Conservation (phyloP, 2,329 filamentous ascomycete genomes). For the Trichophyton benhamiae region DNA sequence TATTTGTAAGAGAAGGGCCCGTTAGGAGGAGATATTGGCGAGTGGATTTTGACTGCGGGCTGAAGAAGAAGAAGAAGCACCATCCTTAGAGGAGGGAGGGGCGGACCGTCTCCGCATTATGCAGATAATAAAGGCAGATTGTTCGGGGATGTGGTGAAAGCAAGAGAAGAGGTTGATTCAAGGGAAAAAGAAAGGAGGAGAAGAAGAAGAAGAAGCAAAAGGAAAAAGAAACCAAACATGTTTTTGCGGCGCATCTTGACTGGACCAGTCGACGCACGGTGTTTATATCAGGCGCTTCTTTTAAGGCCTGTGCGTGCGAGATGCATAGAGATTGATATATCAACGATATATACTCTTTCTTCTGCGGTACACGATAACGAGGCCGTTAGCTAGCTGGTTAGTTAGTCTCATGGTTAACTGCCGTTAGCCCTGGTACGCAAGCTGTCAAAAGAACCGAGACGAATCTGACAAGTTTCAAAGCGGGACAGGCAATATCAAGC, state of each 20-base stretch:
- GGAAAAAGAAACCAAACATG: not conserved
- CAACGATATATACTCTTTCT: not conserved
- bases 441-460: not conserved
- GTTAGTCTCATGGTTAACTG: too few relatives aligned
- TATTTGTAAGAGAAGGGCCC: not conserved
- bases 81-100: not conserved
- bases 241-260: not conserved
- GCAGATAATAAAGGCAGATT: not conserved
- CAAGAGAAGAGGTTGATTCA: too few relatives aligned
- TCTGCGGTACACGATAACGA: not conserved
- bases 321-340: not conserved
- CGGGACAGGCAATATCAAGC: not conserved
- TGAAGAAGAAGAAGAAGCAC: not conserved
- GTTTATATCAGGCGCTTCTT: constrained; percentile 1
- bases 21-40: not conserved
- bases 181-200: not conserved
- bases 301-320: not conserved
- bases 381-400: not conserved
- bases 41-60: not conserved
- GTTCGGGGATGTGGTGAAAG: not conserved
- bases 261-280: not conserved
- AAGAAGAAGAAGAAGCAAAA: not conserved
- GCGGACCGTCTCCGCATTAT: constrained; percentile 1
- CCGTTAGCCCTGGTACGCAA: too few relatives aligned
- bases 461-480: constrained; percentile 2